Base-by-base conservation (phyloP, 352 stramenopile genomes). In the Phytophthora sp. region DNA sequence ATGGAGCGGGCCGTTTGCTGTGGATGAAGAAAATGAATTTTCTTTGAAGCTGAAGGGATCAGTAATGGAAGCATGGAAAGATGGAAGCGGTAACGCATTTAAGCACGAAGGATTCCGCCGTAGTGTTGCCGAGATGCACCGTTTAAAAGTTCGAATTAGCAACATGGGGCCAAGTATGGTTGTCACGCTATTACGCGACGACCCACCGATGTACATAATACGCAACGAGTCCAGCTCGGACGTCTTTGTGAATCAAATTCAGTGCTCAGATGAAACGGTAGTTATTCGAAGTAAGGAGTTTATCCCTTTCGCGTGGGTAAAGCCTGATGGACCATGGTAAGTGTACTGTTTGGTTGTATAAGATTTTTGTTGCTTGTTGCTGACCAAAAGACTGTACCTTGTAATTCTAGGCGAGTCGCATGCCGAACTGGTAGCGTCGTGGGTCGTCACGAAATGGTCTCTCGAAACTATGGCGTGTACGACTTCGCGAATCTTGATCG, bases 1-100 rank as follows among this genome's bases (percentile, higher is more conserved):
- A 51, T 96, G 88, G 88, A 95, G 88, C 54, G 88, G 88, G 0
- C 78, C 84, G 13, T 95, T 96, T 65, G 72, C 75, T 8, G 72
- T 95, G 1, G 77, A 92, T 20, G 83, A 96, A 35, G 88, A 96
- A 64, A 92, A 92, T 27, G 88, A 96, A 52, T 96, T 95, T 49
- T 82, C 85, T 9, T 49, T 96, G 18, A 88, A 87, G 58, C 66
- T 96, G 12, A 82, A 82, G 26, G 86, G 87, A 4, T 70, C 74
- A 2, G 82, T 92, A 10, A 52, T 73, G 15, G 34, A 74, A 11
- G 62, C 66, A 15, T 94, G 86, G 86, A 74, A 74, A 35, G 62
- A 77, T 28, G 72, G 38, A 34, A 75, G 60, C 13, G 69, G 69
- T 24, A 60, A 67, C 26, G 55, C 54, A 0, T 85, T 78, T 49